These are phyloP conservation scores for Pseudoneurospora amorphoporcata DNA, from an alignment of 495 filamentous ascomycete species.

Conservation along the genomic window DNA sequence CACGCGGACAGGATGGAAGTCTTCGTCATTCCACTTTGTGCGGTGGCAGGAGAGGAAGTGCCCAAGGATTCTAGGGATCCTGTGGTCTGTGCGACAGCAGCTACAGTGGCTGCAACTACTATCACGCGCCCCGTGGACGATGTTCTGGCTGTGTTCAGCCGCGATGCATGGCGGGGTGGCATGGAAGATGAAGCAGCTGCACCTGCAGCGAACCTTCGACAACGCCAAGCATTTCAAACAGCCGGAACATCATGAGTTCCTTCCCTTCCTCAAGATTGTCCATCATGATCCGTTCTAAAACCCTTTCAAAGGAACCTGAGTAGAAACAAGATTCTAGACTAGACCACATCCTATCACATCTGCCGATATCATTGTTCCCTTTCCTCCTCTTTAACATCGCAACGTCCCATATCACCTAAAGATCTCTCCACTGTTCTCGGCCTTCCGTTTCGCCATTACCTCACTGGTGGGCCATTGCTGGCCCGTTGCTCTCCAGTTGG, in stretches of 20 bases:
- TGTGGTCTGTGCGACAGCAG: background rate
- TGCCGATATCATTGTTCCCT: background rate
- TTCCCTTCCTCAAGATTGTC: background rate
- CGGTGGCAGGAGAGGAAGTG: background rate
- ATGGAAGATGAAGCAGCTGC: background rate
- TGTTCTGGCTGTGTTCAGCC: background rate
- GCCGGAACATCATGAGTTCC: background rate
- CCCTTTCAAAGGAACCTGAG: background rate
- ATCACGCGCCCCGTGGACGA: background rate
- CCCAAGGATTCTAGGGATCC: background rate
- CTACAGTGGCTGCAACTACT: background rate
- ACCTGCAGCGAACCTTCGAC: background rate
- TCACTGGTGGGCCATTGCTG: background rate
- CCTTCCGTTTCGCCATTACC: background rate
- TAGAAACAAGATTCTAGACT: background rate
- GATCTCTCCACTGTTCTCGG: constrained; percentile 1
- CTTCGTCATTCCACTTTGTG: background rate
- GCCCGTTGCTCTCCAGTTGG: background rate
- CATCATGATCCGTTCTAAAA: background rate
- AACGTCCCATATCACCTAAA: background rate
- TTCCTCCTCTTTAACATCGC: background rate
- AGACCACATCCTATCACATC: background rate
- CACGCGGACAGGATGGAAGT: background rate
- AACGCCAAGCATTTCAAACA: background rate
- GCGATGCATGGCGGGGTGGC: background rate